Evolutionary conservation across 768 basidiomycete genomes (phyloP).

Genomic region (Calocybe indica): DNA sequence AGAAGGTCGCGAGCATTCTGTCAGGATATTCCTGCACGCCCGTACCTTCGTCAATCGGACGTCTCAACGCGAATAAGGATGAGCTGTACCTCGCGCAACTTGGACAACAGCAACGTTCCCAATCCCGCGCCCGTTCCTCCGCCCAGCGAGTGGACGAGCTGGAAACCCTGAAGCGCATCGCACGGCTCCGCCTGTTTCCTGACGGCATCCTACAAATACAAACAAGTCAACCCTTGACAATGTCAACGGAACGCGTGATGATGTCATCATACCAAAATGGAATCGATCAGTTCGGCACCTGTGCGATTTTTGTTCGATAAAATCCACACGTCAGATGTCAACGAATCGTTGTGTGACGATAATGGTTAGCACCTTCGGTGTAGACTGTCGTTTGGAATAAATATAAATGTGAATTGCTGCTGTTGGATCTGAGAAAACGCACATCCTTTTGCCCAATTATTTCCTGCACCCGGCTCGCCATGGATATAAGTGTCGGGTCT

Average conservation of each 20-base stretch:
- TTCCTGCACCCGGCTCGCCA: slow-evolving; percentile 64
- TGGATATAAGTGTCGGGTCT: slow-evolving; percentile 82
- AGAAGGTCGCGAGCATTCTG: slow-evolving; percentile 51
- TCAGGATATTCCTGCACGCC: slow-evolving; percentile 38
- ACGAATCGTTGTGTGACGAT: slow-evolving; percentile 2
- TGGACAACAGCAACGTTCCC: slow-evolving; percentile 74
- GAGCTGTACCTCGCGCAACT: slow-evolving; percentile 62
- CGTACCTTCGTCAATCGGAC: slow-evolving; percentile 12
- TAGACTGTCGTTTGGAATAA: slow-evolving; percentile 46
- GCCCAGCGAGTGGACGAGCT: slow-evolving; percentile 83
- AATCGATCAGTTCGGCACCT: slow-evolving; percentile 90
- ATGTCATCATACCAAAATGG: slow-evolving; percentile 49
- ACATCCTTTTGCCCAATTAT: slow-evolving; percentile 97
- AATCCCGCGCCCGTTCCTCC: slow-evolving; percentile 89
- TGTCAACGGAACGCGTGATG: background rate
- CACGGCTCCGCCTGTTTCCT: slow-evolving; percentile 76
- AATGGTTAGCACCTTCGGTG: slow-evolving; percentile 62
- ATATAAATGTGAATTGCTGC: slow-evolving; percentile 4
- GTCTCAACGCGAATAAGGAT: slow-evolving; percentile 6
- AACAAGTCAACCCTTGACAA: background rate
- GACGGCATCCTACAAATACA: slow-evolving; percentile 51
- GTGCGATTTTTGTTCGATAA: background rate
- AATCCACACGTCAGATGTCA: background rate
- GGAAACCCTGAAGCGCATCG: slow-evolving; percentile 89
- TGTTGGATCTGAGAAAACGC: slow-evolving; percentile 22